A percentile compares a stretch with the other conserved stretches of the same genome.
phyloP scores from a whole-genome alignment of 1,139 yeast species.

The Suhomyces terraborum region DNA sequence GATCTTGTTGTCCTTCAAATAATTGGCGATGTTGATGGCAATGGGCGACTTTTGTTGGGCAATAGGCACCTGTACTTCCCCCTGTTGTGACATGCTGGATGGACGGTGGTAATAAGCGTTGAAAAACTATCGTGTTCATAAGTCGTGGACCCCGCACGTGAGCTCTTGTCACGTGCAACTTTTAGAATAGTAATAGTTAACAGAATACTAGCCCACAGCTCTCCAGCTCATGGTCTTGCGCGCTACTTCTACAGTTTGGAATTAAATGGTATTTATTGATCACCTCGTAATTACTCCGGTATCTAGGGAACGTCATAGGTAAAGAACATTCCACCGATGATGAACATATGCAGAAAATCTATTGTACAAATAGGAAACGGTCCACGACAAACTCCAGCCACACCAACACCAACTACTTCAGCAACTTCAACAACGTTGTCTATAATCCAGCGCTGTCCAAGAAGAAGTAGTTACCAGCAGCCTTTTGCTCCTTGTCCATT shows the following conservation, averaged over 20 bases:
- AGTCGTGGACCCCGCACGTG: neutral
- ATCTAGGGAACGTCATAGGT: slow-evolving; percentile 17
- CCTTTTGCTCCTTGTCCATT: slow-evolving; percentile 97
- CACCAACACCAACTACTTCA: no score
- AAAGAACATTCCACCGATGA: slow-evolving; percentile 15
- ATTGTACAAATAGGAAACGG: slow-evolving; percentile 16
- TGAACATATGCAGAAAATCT: slow-evolving; percentile 17
- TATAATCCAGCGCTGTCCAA: slow-evolving; percentile 65
- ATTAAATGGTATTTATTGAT: slow-evolving; percentile 1
- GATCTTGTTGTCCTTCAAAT: slow-evolving; percentile 60
- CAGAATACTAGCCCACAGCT: no score
- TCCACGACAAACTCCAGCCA: slow-evolving; percentile 7
- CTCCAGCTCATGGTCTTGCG: no score
- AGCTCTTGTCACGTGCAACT: neutral
- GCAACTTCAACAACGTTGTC: slow-evolving; percentile 14
- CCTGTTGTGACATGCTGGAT: slow-evolving; percentile 16
- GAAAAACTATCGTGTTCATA: slow-evolving; percentile 14
- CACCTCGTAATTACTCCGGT: slow-evolving; percentile 4
- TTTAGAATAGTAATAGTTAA: neutral
- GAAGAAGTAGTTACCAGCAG: slow-evolving; percentile 91
- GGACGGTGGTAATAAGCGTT: neutral
- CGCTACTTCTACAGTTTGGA: neutral
- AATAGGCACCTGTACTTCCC: slow-evolving; percentile 19
- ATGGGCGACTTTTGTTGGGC: slow-evolving; percentile 25
- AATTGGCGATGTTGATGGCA: slow-evolving; percentile 68